Base-by-base conservation (phyloP, 1,284 basidiomycete species). In the Apiotrichum gamsii region DNA sequence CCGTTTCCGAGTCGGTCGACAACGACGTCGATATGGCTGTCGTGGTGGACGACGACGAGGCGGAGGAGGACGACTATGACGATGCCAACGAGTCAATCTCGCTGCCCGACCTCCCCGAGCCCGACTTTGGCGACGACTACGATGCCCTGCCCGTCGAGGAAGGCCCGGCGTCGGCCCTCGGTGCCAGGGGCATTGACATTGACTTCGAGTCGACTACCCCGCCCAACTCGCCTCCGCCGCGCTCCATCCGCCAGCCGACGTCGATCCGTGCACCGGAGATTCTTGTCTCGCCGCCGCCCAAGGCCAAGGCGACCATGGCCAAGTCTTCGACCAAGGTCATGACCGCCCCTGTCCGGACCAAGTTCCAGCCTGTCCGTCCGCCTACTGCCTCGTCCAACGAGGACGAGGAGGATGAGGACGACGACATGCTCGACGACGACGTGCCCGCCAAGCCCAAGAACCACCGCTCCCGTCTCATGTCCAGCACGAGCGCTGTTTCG, bases 1-100 rank as follows among this genome's bases (percentile, higher is more conserved):
- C 21, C 18, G 19, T 37, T 18, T 29, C 33, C 20, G 36, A 39
- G 14, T n/a, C 11, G 24, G 40, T 41, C 4, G 46, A 40, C 13
- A 45, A 52, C 20, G 34, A 38, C 13, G 33, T 37, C 10, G 46
- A 49, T 23, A 18, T 38, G 10, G 44, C 47, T n/a, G 50, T 50
- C 20, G 43, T 45, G 14, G 37, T 49, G 4, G 44, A 46, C 20
- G 45, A 50, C 34, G 47, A 46, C 14, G 49, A 52, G 9, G 25
- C 16, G 11, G 50, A 59, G 24, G 56, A 62, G 25, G 51, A 46
- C 20, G 50, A 46, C 23, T 51, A 60, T 43, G 60, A 58, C 28
- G 44, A 43, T 1, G 39, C 46, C 16, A 29, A 42, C 14, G 39
- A 29, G 8, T 54, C 35, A 4, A 39, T 43, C 29, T 36, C 35